Base-by-base conservation (phyloP, 768 basidiomycete genomes). In the Tylopilus felleus region DNA sequence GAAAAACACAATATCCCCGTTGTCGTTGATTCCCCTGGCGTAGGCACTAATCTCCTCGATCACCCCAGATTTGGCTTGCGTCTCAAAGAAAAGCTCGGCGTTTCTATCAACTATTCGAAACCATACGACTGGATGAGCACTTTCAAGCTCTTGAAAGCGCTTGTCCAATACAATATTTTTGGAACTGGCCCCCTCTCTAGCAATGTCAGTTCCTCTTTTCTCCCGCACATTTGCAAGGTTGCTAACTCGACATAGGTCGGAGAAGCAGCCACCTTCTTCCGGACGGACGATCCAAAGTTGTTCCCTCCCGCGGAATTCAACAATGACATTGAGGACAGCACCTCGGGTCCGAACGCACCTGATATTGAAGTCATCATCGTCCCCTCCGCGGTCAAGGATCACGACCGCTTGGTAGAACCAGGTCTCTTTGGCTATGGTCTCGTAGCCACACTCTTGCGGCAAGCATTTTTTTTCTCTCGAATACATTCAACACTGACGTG, bases 31-130 rank as follows among this genome's bases (percentile, higher is more conserved):
- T 78, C 87, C 2, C 85, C 87, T 0, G 84, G 84, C 12, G 90
- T 94, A 19, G 92, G 92, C 14, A 73, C 78, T 9, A 78, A 91
- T 65, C 77, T 93, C 17, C 73, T 79, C 42, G 91, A 93, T 63
- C 91, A 93, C 61, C 74, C 77, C 4, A 74, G 77, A 14, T 75
- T 86, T 47, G 73, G 77, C 60, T 48, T 82, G 23, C 74, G 75
- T 58, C 75, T 80, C 66, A 76, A 75, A 57, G 82, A 85, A 57
- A 84, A 77, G 55, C 69, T 68, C 3, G 72, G 76, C 48, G 61
- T 70, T 6, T 76, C 79, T 7, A 38, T 79, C 14, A 75, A 71
- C 52, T 79, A 68, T 57, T 55, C 81, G 29, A 51, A 56, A n/a
- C 65, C 66, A 14, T 59, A 64, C 42, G 52, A 64, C 43, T 17